A percentile compares a stretch with the other conserved stretches of the same genome.
These are phyloP conservation scores for Osmanthus fragrans DNA, from an alignment of 257 asterid species.

Conservation along the genomic window DNA sequence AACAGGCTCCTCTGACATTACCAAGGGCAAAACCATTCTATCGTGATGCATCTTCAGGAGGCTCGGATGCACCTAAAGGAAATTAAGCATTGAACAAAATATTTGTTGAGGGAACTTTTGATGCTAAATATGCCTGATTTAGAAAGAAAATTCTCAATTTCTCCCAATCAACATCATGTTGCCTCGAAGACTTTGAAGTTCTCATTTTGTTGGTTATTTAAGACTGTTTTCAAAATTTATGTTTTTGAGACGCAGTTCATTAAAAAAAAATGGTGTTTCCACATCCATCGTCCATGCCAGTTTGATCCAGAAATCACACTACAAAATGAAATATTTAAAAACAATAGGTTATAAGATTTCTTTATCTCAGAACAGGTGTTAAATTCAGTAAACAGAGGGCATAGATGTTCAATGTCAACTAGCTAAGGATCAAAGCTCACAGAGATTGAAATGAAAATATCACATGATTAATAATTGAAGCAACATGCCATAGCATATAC, in stretches of 20 bases:
- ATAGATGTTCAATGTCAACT: neutral
- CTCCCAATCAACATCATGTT: neutral
- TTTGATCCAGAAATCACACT: neutral
- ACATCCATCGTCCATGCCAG: neutral
- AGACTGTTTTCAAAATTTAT: neutral
- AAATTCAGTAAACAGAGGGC: neutral
- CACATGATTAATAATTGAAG: neutral
- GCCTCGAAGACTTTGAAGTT: neutral
- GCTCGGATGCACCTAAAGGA: conserved; percentile 36
- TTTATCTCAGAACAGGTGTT: neutral
- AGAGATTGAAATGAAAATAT: neutral
- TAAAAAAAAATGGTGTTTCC: neutral
- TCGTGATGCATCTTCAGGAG: conserved; percentile 24
- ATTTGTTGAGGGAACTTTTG: neutral
- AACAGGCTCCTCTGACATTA: conserved; percentile 47
- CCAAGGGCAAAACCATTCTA: conserved; percentile 29
- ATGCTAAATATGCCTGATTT: neutral
- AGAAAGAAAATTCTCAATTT: neutral
- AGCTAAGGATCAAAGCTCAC: neutral
- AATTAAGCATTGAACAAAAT: neutral
- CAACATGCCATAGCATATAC: neutral
- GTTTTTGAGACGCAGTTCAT: neutral
- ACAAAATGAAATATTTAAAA: neutral
- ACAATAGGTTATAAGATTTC: neutral
- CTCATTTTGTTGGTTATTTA: neutral